phyloP scores from a whole-genome alignment of 331 rosid species.

The Rhamnella rubrinervis region DNA sequence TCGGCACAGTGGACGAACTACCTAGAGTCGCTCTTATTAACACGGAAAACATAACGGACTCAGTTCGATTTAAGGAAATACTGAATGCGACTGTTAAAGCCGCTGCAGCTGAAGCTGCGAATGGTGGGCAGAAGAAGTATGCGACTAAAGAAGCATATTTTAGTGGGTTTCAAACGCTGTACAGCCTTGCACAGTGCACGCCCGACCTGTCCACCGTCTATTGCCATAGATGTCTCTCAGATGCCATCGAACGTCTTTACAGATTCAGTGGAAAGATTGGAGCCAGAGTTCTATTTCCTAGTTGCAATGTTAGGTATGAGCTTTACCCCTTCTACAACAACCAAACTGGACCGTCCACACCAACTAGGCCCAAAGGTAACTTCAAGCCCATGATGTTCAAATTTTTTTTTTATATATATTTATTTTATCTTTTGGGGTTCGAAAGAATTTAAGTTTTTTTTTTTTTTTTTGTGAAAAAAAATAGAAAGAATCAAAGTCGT shows the following conservation, averaged over 20 bases:
- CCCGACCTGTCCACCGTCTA: constrained; percentile 12
- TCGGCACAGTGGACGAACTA: not conserved
- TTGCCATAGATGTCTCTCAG: constrained; percentile 25
- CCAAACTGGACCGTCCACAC: not conserved
- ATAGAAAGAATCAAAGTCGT: no score
- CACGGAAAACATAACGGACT: not conserved
- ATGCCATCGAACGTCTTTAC: not conserved
- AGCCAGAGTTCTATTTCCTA: constrained; percentile 35
- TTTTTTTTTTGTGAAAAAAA: no score
- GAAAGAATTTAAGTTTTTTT: no score
- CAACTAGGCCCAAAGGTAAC: not conserved
- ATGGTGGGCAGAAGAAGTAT: constrained; percentile 21
- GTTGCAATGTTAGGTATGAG: constrained; percentile 52
- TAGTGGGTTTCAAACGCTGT: constrained; percentile 7
- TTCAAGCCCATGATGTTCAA: no score
- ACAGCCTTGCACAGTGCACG: constrained; percentile 44
- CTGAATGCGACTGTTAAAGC: not conserved
- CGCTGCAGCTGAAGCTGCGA: not conserved
- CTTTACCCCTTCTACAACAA: constrained; percentile 32
- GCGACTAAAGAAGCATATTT: not conserved
- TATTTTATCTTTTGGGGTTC: no score
- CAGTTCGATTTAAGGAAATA: not conserved
- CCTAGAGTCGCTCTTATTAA: not conserved
- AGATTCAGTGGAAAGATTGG: constrained; percentile 33
- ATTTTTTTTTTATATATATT: no score